Conservation (phyloP, 2,329 filamentous ascomycete genomes). For the Phaeosphaeria sp. region DNA sequence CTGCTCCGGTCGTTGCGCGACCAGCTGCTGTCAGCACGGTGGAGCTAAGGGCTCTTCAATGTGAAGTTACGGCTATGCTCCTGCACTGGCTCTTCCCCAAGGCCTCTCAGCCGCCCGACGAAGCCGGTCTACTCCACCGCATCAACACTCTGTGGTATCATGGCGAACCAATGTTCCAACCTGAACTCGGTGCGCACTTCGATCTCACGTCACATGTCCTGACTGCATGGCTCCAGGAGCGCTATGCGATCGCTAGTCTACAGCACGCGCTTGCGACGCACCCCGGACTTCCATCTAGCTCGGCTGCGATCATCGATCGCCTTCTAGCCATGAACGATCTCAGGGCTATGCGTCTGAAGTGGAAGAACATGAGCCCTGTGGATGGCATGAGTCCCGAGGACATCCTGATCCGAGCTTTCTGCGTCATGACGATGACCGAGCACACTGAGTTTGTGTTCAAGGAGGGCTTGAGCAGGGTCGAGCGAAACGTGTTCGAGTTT, state of each 20-base stretch:
- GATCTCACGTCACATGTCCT: slow-evolving; percentile 38
- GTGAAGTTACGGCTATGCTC: slow-evolving; percentile 40
- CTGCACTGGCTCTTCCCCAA: slow-evolving; percentile 41
- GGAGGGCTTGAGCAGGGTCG: slow-evolving; percentile 37
- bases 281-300: slow-evolving; percentile 26
- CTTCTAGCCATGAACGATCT: slow-evolving; percentile 45
- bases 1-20: slow-evolving; percentile 5
- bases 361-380: slow-evolving; percentile 45
- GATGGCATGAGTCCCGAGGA: slow-evolving; percentile 43
- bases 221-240: slow-evolving; percentile 40
- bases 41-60: slow-evolving; percentile 38
- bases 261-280: slow-evolving; percentile 27
- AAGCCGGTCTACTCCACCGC: slow-evolving; percentile 30
- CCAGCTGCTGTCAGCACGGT: slow-evolving; percentile 8
- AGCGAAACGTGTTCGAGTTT: slow-evolving; percentile 40
- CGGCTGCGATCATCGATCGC: slow-evolving; percentile 37
- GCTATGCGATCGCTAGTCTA: slow-evolving; percentile 37
- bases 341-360: slow-evolving; percentile 42
- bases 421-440: slow-evolving; percentile 42
- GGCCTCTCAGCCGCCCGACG: slow-evolving; percentile 29
- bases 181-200: slow-evolving; percentile 32
- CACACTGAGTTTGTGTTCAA: slow-evolving; percentile 44
- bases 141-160: slow-evolving; percentile 39
- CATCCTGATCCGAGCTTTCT: slow-evolving; percentile 40
- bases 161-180: slow-evolving; percentile 33